Evolutionary conservation across 495 filamentous ascomycete genomes (phyloP).

Genomic region (Neurospora pannonica): DNA sequence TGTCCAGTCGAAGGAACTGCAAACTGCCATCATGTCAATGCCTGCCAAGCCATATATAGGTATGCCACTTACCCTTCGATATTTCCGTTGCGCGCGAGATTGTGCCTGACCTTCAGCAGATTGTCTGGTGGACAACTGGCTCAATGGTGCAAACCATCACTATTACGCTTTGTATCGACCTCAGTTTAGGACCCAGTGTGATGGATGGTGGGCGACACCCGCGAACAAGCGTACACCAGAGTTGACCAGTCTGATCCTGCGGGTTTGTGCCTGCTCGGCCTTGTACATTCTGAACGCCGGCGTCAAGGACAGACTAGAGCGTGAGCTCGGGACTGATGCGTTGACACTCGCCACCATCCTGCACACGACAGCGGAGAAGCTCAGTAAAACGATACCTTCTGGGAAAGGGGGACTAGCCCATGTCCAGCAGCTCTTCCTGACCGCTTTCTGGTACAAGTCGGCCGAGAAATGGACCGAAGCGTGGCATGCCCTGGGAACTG

Average conservation of each 20-base stretch:
- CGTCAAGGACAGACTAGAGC: constrained; percentile 34
- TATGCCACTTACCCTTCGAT: constrained; percentile 1
- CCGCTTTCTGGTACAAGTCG: constrained; percentile 43
- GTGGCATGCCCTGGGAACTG: constrained; percentile 38
- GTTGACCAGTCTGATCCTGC: constrained; percentile 42
- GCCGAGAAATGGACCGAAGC: constrained; percentile 43
- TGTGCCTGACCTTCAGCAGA: constrained; percentile 31
- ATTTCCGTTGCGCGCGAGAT: neutral
- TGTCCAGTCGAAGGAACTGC: constrained; percentile 21
- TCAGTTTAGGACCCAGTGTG: constrained; percentile 38
- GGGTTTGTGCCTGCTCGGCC: constrained; percentile 41
- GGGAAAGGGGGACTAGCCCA: constrained; percentile 39
- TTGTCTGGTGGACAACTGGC: constrained; percentile 39
- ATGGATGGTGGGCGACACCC: constrained; percentile 37
- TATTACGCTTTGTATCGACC: constrained; percentile 43
- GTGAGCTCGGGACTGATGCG: constrained; percentile 31
- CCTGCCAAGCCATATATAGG: constrained; percentile 23
- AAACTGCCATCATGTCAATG: constrained; percentile 9
- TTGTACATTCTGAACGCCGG: constrained; percentile 31
- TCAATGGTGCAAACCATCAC: constrained; percentile 38
- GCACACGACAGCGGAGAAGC: constrained; percentile 34
- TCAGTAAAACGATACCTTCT: constrained; percentile 35
- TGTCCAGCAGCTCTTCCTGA: constrained; percentile 44
- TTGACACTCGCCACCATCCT: constrained; percentile 32
- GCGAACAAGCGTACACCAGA: constrained; percentile 27